Conservation (phyloP, 2,329 filamentous ascomycete genomes). For the Colletotrichum tofieldiae region DNA sequence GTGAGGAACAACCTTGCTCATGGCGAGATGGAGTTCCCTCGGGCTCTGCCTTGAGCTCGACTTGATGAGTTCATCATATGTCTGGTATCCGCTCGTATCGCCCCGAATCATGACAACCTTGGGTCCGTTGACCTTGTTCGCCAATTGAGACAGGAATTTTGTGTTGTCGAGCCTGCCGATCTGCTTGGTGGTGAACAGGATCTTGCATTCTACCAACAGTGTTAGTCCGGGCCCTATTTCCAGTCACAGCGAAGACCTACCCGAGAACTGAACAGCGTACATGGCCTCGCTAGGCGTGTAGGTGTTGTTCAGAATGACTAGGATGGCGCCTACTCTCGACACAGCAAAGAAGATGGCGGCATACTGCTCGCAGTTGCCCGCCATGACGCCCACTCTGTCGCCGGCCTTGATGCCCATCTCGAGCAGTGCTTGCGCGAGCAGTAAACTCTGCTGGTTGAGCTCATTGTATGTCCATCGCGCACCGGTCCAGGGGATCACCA, state of each 20-base stretch:
- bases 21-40: conserved; percentile 66
- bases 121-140: conserved; percentile 60
- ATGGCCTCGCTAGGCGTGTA: conserved; percentile 82
- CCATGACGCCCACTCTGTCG: conserved; percentile 83
- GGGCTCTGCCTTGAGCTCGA: conserved; percentile 65
- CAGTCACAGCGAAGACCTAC: conserved; percentile 54
- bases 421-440: conserved; percentile 76
- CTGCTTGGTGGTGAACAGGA: conserved; percentile 80
- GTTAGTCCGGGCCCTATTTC: conserved; percentile 8
- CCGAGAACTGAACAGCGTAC: conserved; percentile 80
- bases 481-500: conserved; percentile 84
- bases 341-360: conserved; percentile 82
- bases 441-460: conserved; percentile 73
- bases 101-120: conserved; percentile 75
- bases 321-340: conserved; percentile 75
- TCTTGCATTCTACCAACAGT: conserved; percentile 72
- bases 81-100: conserved; percentile 67
- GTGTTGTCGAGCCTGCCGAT: conserved; percentile 78
- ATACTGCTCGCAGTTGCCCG: conserved; percentile 87
- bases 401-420: conserved; percentile 77
- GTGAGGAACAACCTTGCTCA: conserved; percentile 71
- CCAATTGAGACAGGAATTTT: conserved; percentile 70
- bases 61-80: conserved; percentile 72
- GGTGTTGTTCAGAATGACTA: conserved; percentile 87
- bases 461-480: conserved; percentile 81